Base-by-base conservation (phyloP, 371 early-diverging fungal genomes). In the Entomophthora muscae region DNA sequence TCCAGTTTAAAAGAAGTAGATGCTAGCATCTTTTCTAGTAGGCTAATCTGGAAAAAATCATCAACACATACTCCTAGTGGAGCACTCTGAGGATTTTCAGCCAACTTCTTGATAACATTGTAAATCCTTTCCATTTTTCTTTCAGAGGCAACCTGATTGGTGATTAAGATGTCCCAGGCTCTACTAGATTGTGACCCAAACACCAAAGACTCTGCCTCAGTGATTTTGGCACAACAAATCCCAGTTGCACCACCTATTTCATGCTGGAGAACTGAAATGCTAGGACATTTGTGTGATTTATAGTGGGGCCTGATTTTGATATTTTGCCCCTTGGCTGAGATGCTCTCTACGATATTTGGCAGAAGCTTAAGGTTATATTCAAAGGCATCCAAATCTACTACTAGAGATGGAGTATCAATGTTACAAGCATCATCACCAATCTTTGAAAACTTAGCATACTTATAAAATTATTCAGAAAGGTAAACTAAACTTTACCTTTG, bases 221-320 rank as follows among this genome's bases (percentile, higher is more conserved):
- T 61, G 22, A 61, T 32, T 23, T 61, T 61, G 7, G 61, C 61
- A 51, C 61, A 61, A 32, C 61, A 61, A 5, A 61, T 51, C 2
- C 61, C 61, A n/a, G 7, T 33, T 2, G 61, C 61, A 21, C 61
- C 61, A 24, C 32, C 32, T 31, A 57, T 3, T 61, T 61, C 22
- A 2, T 27, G 7, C 27, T 61, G 61, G 12, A 32, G n/a, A 10
- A 7, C 42, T 26, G 61, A 42, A 27, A 61, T 29, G 23, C 27
- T 13, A 1, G 61, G 61, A 24, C 61, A 32, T 29, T 61, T 61
- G 26, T 61, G 61, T 1, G 61, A 52, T 28, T 61, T 61, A n/a
- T 23, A 61, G 28, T 61, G 61, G 13, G 61, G 61, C 7, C 61
- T 17, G 28, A 61, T 30, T 2, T 27, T 17, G 21, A 61, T 32